Evolutionary conservation across 2,329 filamentous ascomycete species (phyloP), one percentile per base, ranked within the genome.

Genomic region (Calonectria honghensis): DNA sequence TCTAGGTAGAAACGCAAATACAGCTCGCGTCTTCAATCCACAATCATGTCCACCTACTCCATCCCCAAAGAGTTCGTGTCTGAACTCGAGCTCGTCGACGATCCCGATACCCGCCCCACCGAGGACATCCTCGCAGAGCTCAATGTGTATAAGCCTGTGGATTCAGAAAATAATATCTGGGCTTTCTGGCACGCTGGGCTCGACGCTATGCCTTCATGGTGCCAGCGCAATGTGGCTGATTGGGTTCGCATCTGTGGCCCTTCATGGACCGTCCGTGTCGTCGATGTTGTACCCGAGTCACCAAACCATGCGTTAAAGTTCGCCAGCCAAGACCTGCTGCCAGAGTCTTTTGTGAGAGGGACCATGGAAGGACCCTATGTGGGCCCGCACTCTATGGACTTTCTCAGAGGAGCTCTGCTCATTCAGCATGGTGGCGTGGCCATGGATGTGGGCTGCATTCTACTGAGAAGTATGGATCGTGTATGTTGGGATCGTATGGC

Each of bases 161-260:
- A 76, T 14, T 85, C 84, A 0, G 84, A 86, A 51, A 86, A 83
- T 78, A 88, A 87, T 64, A 78, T 87, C 2, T 88, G 86, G 86
- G 84, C 85, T 6, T 88, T 83, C 76, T 87, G 86, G 86, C 79
- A 87, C 74, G 69, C 82, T 2, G 86, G 86, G 4, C 81, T 84
- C 35, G 39, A 73, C 3, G 20, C 35, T 6, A 85, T 87, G 83
- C 84, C 84, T 0, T 72, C 70, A 7, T 87, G 85, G 85, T 84
- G 82, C 37, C 81, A 84, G 64, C 84, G 85, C 54, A 88, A 87
- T 52, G 83, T 87, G 48, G 79, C 83, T 27, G 80, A 83, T 73
- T 87, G 86, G 86, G 82, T 85, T 27, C 83, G 84, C 24, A 82
- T 85, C 27, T 83, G 83, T 48, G 84, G 83, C 4, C 77, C 83